A percentile compares a stretch with the other conserved stretches of the same genome.
These are phyloP conservation scores for Tolypocladium album DNA, from an alignment of 2,329 filamentous ascomycete genomes.

Conservation along the genomic window DNA sequence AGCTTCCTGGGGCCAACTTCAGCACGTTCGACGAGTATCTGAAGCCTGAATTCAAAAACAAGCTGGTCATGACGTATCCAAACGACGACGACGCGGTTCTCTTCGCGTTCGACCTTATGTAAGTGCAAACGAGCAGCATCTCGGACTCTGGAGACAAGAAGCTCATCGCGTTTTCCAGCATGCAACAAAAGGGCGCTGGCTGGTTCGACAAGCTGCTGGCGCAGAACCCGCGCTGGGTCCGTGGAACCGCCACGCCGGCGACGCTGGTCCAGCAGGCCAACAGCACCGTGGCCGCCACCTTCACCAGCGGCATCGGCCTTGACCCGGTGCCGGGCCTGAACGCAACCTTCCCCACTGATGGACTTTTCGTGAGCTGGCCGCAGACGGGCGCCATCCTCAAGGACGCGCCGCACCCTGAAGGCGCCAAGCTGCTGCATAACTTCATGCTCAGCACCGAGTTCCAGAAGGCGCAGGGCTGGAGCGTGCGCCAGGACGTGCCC, in stretches of 20 bases:
- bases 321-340: slow-evolving; percentile 9
- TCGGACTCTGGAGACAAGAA: not conserved
- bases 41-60: slow-evolving; percentile 39
- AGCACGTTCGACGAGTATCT: slow-evolving; percentile 31
- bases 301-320: slow-evolving; percentile 16
- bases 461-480: slow-evolving; percentile 22
- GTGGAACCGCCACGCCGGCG: slow-evolving; percentile 33
- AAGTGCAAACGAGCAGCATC: slow-evolving; percentile 8
- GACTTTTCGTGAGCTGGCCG: slow-evolving; percentile 34
- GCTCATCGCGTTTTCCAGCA: slow-evolving; percentile 4
- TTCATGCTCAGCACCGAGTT: slow-evolving; percentile 31
- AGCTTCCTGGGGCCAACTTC: slow-evolving; percentile 18
- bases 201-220: slow-evolving; percentile 37
- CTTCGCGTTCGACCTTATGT: slow-evolving; percentile 38
- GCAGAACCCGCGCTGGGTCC: slow-evolving; percentile 42
- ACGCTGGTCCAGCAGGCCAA: slow-evolving; percentile 20
- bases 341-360: slow-evolving; percentile 21
- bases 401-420: slow-evolving; percentile 36
- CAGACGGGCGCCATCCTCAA: slow-evolving; percentile 37
- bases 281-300: slow-evolving; percentile 20
- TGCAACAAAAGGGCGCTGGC: slow-evolving; percentile 26
- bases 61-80: slow-evolving; percentile 43
- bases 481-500: slow-evolving; percentile 22
- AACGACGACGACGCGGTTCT: slow-evolving; percentile 48
- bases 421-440: slow-evolving; percentile 37